These are phyloP conservation scores for Lepidium didymum DNA, from an alignment of 345 rosid species.

Conservation along the genomic window DNA sequence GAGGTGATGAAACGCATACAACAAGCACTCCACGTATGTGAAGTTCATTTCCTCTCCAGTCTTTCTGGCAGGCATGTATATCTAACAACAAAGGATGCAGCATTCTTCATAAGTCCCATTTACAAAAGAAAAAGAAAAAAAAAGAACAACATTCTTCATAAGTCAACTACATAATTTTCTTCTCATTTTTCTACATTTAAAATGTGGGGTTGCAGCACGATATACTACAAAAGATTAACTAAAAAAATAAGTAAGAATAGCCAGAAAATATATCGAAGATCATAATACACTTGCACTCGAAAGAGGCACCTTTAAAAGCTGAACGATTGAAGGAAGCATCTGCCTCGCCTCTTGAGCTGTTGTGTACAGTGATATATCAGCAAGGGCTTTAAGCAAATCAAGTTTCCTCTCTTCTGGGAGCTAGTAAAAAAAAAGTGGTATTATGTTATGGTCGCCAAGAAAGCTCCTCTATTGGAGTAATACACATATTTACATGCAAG, in stretches of 20 bases:
- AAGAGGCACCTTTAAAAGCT: slow-evolving; percentile 65
- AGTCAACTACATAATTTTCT: neutral
- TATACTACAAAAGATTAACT: neutral
- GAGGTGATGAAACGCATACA: slow-evolving; percentile 82
- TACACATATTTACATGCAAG: neutral
- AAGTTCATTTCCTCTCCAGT: slow-evolving; percentile 95
- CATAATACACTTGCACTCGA: neutral
- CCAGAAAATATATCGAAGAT: neutral
- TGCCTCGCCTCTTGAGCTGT: slow-evolving; percentile 92
- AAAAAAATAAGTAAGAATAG: neutral
- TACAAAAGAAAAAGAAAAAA: no score
- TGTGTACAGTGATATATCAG: slow-evolving; percentile 87
- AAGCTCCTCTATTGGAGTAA: neutral
- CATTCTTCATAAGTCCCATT: neutral
- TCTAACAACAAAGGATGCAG: slow-evolving; percentile 39
- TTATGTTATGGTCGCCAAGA: neutral
- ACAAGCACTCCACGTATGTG: slow-evolving; percentile 88
- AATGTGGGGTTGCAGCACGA: neutral
- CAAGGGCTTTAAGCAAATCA: slow-evolving; percentile 90
- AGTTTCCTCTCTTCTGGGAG: slow-evolving; percentile 96
- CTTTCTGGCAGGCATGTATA: slow-evolving; percentile 88
- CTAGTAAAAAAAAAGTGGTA: slow-evolving; percentile 28
- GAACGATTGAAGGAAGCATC: slow-evolving; percentile 82
- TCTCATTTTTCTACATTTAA: neutral
- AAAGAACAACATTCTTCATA: neutral